Conservation (phyloP, 352 stramenopile species). For the Elongisporangium anandrum region DNA sequence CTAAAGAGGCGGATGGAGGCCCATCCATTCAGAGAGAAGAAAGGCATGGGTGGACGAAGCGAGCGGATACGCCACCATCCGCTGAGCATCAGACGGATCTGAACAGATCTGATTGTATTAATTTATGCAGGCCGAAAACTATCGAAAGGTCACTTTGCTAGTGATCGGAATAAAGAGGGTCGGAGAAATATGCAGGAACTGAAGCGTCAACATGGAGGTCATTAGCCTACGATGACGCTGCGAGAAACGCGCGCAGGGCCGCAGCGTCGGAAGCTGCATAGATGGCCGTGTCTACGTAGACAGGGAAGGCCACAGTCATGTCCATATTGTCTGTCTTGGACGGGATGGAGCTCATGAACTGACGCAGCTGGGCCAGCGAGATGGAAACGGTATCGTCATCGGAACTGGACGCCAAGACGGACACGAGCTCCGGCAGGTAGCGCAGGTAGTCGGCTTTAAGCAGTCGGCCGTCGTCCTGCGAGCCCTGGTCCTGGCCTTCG, state of each 20-base stretch:
- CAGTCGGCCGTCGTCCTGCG: neutral
- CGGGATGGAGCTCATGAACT: constrained; percentile 49
- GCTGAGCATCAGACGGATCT: neutral
- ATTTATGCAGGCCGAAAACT: neutral
- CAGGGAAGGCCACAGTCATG: constrained; percentile 31
- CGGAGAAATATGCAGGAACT: neutral
- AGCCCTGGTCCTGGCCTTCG: constrained; percentile 27
- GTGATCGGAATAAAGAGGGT: neutral
- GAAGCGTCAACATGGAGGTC: neutral
- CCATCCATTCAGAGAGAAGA: constrained; percentile 6
- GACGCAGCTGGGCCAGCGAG: constrained; percentile 29
- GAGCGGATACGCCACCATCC: too few species aligned
- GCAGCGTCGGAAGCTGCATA: constrained; percentile 35
- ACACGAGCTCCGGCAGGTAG: constrained; percentile 36
- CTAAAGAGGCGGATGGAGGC: neutral
- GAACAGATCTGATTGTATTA: neutral
- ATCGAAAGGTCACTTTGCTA: neutral
- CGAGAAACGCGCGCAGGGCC: constrained; percentile 23
- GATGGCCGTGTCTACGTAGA: constrained; percentile 47
- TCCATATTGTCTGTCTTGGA: constrained; percentile 64
- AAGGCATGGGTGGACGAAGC: constrained; percentile 17
- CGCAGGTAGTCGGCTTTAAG: constrained; percentile 19
- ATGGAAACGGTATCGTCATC: constrained; percentile 19
- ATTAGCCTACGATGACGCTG: neutral
- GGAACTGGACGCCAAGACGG: neutral